A percentile compares a stretch with the other conserved stretches of the same genome.
Conservation (phyloP, 1,284 basidiomycete genomes). For the Athelia sp. region DNA sequence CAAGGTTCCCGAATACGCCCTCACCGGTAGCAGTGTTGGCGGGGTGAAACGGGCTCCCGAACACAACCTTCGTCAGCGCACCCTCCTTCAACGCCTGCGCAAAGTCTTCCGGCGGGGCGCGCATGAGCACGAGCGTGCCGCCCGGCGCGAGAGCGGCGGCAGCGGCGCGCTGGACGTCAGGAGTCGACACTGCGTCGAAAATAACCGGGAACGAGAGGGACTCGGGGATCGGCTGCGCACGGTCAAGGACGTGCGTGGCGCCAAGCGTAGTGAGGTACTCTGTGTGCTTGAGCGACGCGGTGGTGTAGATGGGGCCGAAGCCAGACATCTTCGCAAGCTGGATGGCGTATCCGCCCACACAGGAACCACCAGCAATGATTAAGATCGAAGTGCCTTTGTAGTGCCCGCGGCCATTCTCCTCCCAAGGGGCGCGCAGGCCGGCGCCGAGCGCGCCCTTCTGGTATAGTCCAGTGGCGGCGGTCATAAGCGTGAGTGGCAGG, state of each 20-base stretch:
- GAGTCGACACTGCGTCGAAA: no score
- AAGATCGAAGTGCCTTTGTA: constrained; percentile 22
- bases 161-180: no score
- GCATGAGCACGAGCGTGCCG: no score
- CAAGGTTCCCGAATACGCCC: no score
- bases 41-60: no score
- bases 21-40: no score
- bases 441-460: constrained; percentile 9
- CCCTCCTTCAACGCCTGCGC: no score
- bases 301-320: constrained; percentile 15
- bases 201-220: constrained; percentile 9
- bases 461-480: constrained; percentile 22
- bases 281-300: constrained; percentile 36
- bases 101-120: no score
- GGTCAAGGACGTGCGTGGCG: constrained; percentile 39
- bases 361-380: constrained; percentile 29
- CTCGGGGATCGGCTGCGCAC: constrained; percentile 22
- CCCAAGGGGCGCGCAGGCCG: constrained; percentile 17
- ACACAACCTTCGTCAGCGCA: no score
- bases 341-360: constrained; percentile 31
- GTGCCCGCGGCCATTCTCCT: constrained; percentile 14
- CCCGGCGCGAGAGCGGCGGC: no score
- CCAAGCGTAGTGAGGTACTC: constrained; percentile 37
- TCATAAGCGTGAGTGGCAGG: constrained; percentile 22
- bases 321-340: no score